Base-by-base conservation (phyloP, 1,139 yeast species). In the Yamadazyma atlantica region DNA sequence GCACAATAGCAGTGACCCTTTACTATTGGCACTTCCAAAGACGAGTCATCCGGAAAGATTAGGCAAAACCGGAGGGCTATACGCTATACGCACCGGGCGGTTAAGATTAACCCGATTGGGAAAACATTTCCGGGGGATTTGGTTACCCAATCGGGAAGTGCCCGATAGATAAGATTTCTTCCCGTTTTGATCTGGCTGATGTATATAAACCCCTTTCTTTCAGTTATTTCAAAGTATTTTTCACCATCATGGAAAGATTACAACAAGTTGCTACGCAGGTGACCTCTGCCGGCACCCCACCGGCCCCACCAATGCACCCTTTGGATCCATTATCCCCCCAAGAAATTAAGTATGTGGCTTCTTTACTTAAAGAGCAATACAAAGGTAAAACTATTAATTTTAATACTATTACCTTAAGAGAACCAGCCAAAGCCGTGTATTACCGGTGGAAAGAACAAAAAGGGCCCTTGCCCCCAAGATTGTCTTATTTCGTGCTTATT, bases 331-430 rank as follows among this genome's bases (percentile, higher is more conserved):
- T 84, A 45, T 64, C 82, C 31, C 72, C 79, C 16, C 71, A 58
- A 38, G 92, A 84, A 63, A 71, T 71, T 45, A 62, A 60, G 43
- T 57, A 60, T 18, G 70, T 65, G 9, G 38, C 70, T 13, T 36
- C 46, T n/a, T 44, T 65, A 13, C 51, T 68, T 34, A 66, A 61
- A 46, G 40, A 47, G 19, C 49, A 62, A 31, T 60, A 72, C 69
- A 53, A 67, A 29, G 82, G 78, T 23, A 69, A 67, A 48, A 48
- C 54, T 9, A 62, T 82, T 43, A 57, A 69, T 30, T 84, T 83
- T 71, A 85, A 84, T 60, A 81, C 87, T 23, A 69, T 85, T 46
- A 78, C 89, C 19, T 66, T 85, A 42, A 73, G 77, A 54, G 94
- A 85, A 62, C 92, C 92, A 40, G 62, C 78, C 42, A 84, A 83